Base-by-base conservation (phyloP, 345 rosid species). In the thale cress (Arabidopsis thaliana) region DNA sequence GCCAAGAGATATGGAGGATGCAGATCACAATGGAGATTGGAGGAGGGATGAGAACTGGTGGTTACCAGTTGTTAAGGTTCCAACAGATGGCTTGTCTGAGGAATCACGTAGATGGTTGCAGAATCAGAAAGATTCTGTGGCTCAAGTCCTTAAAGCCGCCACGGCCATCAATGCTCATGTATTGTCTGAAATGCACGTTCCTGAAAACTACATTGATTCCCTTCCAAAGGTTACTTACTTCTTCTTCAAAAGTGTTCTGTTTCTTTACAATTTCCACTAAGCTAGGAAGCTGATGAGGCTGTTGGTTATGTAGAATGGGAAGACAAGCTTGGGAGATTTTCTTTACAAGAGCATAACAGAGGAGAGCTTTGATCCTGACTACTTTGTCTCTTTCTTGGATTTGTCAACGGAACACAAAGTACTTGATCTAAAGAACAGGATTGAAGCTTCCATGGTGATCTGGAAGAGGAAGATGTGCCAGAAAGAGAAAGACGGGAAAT, bases 401-500 rank as follows among this genome's bases (percentile, higher is more conserved):
- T 64, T 94, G 67, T 82, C 97, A 37, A 88, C 89, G 2, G 98
- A 94, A 75, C 85, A 91, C 81, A 84, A 83, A 48, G 91, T 94
- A 7, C 84, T 94, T 61, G 97, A 94, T 57, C 86, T 94, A 44
- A 94, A 90, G 88, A 84, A 94, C 78, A 86, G 91, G 80, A 90
- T 94, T 13, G 98, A 94, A 83, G 98, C 98, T 13, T 91, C 98
- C 6, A 90, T 92, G 50, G 83, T 92, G 62, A 94, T 94, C n/a
- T 94, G 97, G 99, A 85, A 82, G 71, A 80, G 96, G 79, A 94
- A 94, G 83, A 78, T 94, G 93, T 62, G 79, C 75, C 89, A 83
- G 1, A 79, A 90, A 81, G 97, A 94, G 5, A 78, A 88, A 81
- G 97, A 94, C 23, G 86, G 86, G 11, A 94, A 86, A 78, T 82